Evolutionary conservation across 192 early-diverging fungal species (phyloP), one percentile per base, ranked within the genome.

Genomic region (Podila epigama): DNA sequence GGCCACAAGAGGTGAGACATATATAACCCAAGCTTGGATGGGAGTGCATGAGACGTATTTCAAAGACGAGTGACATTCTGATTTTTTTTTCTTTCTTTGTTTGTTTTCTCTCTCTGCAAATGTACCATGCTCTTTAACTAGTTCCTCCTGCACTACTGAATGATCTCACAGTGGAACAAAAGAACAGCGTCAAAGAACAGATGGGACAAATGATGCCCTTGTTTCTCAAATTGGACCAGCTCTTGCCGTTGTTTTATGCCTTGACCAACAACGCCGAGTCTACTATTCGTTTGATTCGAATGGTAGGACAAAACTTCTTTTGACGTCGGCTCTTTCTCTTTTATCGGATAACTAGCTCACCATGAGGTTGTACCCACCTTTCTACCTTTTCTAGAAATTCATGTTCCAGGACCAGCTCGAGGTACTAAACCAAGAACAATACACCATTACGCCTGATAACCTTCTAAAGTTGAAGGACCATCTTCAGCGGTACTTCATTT

Each of bases 351-450:
- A 39, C 51, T 28, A 37, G 4, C 6, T 20, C 11, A 20, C 37
- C 13, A n/a, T 22, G 18, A 11, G 12, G 18, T n/a, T 8, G 9
- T 4, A 42, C 16, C 12, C n/a, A 37, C 33, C 51, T 28, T 20
- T 32, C 7, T n/a, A 15, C 28, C 16, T 7, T 34, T 55, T 31
- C n/a, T 65, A 75, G 72, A 86, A 86, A 63, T 82, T 72, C 59
- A 84, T 84, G 82, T 84, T 86, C 58, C 72, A 86, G 51, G 82
- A 82, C 50, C 85, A 86, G 40, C 60, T 86, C 5, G 79, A 79
- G 9, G 37, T 66, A 4, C 35, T 86, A 5, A 66, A 79, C 32
- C 85, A 81, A 31, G 78, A 82, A 16, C 78, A 80, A n/a, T 86
- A 73, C 39, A 71, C 80, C 11, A 84, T 86, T 6, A 81, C 70